These are phyloP conservation scores for Stagonosporopsis rhizophila DNA, from an alignment of 2,329 filamentous ascomycete species.

Conservation along the genomic window DNA sequence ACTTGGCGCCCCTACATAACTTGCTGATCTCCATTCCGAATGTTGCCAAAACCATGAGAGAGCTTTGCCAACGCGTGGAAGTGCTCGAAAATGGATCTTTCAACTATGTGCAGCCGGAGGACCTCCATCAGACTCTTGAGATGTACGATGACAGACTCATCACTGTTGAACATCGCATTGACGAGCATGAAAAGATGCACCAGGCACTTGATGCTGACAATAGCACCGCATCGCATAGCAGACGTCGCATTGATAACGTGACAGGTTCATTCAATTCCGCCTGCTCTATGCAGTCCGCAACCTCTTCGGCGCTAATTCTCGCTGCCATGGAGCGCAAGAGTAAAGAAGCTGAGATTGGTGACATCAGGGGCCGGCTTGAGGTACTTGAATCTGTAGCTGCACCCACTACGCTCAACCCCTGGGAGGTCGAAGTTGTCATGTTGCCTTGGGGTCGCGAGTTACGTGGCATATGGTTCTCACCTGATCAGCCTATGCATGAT, in stretches of 20 bases:
- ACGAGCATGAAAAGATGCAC: constrained; percentile 50
- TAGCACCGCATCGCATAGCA: constrained; percentile 35
- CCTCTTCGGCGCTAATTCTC: constrained; percentile 48
- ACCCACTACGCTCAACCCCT: constrained; percentile 69
- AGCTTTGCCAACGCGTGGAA: constrained; percentile 71
- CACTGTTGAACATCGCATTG: constrained; percentile 67
- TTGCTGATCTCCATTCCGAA: constrained; percentile 49
- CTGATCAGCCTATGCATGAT: constrained; percentile 50
- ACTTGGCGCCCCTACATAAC: constrained; percentile 46
- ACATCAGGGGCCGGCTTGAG: constrained; percentile 57
- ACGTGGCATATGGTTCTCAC: constrained; percentile 61
- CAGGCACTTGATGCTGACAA: constrained; percentile 40
- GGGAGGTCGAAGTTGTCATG: constrained; percentile 79
- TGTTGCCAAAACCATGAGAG: constrained; percentile 59
- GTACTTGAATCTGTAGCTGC: constrained; percentile 65
- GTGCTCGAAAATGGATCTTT: constrained; percentile 75
- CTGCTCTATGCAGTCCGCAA: constrained; percentile 45
- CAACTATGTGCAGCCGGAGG: constrained; percentile 69
- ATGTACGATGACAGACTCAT: constrained; percentile 70
- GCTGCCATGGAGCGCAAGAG: constrained; percentile 49
- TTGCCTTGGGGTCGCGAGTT: constrained; percentile 70
- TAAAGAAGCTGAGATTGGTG: constrained; percentile 54
- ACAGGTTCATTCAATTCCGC: constrained; percentile 53
- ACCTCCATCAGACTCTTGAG: constrained; percentile 73
- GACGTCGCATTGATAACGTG: constrained; percentile 40